Conservation (phyloP, 2,329 filamentous ascomycete genomes). For the Mollisiaceae sp. region DNA sequence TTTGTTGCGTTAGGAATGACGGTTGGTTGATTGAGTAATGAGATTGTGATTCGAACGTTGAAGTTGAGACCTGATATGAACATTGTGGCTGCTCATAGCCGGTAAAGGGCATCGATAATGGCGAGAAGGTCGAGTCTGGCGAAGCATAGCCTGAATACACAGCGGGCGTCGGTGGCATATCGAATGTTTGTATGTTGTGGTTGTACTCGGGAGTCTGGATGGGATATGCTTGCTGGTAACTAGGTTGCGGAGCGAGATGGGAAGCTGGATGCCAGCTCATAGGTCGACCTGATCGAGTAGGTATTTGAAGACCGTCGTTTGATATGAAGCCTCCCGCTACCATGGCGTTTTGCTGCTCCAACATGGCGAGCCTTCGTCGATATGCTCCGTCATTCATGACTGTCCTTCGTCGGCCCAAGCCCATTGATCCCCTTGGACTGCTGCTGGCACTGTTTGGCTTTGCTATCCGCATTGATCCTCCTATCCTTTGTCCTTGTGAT, state of each 20-base stretch:
- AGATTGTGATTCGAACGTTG: slow-evolving; percentile 20
- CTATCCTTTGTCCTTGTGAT: slow-evolving; percentile 55
- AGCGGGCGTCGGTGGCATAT: slow-evolving; percentile 52
- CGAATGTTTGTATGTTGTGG: slow-evolving; percentile 31
- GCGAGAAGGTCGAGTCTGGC: slow-evolving; percentile 59
- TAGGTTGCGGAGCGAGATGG: slow-evolving; percentile 44
- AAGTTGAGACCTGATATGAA: slow-evolving; percentile 23
- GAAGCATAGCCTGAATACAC: slow-evolving; percentile 64
- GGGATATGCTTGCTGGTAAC: slow-evolving; percentile 44
- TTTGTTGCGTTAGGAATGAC: slow-evolving; percentile 23
- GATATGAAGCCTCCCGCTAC: slow-evolving; percentile 50
- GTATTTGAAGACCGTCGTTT: slow-evolving; percentile 41
- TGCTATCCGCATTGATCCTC: slow-evolving; percentile 60
- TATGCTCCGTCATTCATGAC: slow-evolving; percentile 54
- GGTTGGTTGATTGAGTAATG: slow-evolving; percentile 29
- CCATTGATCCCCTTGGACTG: slow-evolving; percentile 63
- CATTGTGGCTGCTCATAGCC: slow-evolving; percentile 37
- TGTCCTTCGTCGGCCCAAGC: slow-evolving; percentile 59
- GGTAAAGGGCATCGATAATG: slow-evolving; percentile 54
- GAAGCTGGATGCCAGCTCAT: slow-evolving; percentile 79
- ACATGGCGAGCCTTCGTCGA: slow-evolving; percentile 35
- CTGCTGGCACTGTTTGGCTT: slow-evolving; percentile 73
- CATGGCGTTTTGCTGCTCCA: slow-evolving; percentile 50
- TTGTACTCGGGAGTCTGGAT: slow-evolving; percentile 47
- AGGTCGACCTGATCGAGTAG: slow-evolving; percentile 56